These are phyloP conservation scores for Penicillium sp. DNA, from an alignment of 2,329 filamentous ascomycete genomes.

Conservation along the genomic window DNA sequence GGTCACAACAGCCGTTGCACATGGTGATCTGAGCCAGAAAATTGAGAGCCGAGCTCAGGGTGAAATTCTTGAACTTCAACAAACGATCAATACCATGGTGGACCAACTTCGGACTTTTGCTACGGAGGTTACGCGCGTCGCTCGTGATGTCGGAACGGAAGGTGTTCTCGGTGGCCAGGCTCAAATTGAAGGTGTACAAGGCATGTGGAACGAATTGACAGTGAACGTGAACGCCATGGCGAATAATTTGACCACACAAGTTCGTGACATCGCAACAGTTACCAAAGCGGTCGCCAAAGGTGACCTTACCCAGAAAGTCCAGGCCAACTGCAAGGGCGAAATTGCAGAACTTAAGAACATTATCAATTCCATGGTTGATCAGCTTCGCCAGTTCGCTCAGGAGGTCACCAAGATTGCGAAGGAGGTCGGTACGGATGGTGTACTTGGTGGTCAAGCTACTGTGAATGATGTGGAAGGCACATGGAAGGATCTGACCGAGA, in stretches of 20 bases:
- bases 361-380: conserved; percentile 99
- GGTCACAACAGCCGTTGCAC: conserved; percentile 81
- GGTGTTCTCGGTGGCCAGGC: conserved; percentile 82
- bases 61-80: conserved; percentile 81
- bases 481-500: conserved; percentile 93
- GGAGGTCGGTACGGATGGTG: conserved; percentile 94
- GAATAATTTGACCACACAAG: conserved; percentile 83
- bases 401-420: conserved; percentile 96
- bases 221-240: conserved; percentile 89
- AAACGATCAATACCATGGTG: conserved; percentile 90
- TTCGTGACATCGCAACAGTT: conserved; percentile 89
- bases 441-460: conserved; percentile 90
- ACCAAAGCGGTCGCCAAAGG: conserved; percentile 75
- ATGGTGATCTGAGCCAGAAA: conserved; percentile 82
- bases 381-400: conserved; percentile 92
- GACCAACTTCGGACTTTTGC: conserved; percentile 83
- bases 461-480: conserved; percentile 97
- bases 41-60: conserved; percentile 80
- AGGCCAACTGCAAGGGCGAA: conserved; percentile 89
- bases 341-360: conserved; percentile 95
- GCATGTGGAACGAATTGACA: conserved; percentile 87
- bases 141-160: conserved; percentile 82
- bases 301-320: conserved; percentile 95
- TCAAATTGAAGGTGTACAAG: conserved; percentile 81
- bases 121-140: conserved; percentile 81